Evolutionary conservation across 1,284 basidiomycete species (phyloP).

Genomic region (Stereum hirsutum): DNA sequence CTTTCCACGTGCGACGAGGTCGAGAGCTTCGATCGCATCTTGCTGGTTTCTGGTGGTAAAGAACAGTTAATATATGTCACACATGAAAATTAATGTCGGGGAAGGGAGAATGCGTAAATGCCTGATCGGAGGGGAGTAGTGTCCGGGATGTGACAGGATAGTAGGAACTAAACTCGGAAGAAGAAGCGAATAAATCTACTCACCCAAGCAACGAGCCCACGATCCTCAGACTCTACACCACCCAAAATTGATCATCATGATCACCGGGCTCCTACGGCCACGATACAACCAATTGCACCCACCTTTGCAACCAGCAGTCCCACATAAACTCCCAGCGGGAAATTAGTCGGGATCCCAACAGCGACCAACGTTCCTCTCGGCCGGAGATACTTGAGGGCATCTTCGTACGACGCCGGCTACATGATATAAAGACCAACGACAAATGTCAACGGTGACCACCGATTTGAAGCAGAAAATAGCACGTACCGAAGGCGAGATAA

Average conservation of each 20-base stretch:
- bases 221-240: conserved; percentile 37
- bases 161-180: too few species aligned
- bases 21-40: conserved; percentile 57
- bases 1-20: conserved; percentile 53
- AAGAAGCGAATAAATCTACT: too few species aligned
- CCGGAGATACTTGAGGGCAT: conserved; percentile 58
- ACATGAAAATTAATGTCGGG: neutral
- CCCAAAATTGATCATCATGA: neutral
- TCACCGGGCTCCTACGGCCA: neutral
- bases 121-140: neutral
- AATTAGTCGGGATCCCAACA: conserved; percentile 47
- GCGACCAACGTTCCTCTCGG: conserved; percentile 47
- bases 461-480: neutral
- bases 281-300: conserved; percentile 2
- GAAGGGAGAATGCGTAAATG: neutral
- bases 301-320: conserved; percentile 51
- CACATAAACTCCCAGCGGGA: conserved; percentile 37
- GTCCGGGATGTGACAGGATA: too few species aligned
- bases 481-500: conserved; percentile 38
- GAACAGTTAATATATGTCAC: too few species aligned
- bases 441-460: neutral
- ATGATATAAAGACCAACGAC: neutral
- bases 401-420: conserved; percentile 40
- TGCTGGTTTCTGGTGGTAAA: conserved; percentile 36
- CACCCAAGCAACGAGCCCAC: conserved; percentile 56